Evolutionary conservation across 768 basidiomycete species (phyloP), one percentile per base, ranked within the genome.

Genomic region (Russula lepida): DNA sequence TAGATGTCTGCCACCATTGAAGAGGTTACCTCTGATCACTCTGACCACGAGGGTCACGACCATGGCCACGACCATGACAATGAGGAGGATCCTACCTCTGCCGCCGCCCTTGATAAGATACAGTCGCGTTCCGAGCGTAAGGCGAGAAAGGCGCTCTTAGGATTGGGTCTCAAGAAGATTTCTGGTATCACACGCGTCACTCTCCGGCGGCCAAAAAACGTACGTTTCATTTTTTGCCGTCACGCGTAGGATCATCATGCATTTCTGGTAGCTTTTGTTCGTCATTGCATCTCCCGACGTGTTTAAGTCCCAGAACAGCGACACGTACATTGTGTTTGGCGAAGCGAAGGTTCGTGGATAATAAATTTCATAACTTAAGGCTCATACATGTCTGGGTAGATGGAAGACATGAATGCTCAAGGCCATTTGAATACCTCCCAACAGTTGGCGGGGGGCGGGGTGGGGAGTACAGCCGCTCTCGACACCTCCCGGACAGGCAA

Each of bases 251-350:
- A 6, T 28, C 48, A 23, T 47, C 33, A 35, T 49, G 8, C 52
- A 50, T 27, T 21, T 25, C 19, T 11, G 12, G 23, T 68, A 92
- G 89, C 78, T 95, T 64, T 84, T 98, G 64, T 90, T 98, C 72
- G 95, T 98, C 62, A 82, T 99, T 68, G 84, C 91, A 56, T 79
- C 86, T 54, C 97, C 97, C 39, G 97, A 99, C 66, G 97, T 99
- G 56, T 99, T 90, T 86, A 98, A 98, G 81, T 93, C 91, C 53
- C 86, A 89, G 46, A 94, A 92, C 77, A 93, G 92, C 71, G 97
- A 99, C 76, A 92, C 89, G 76, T 98, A 99, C 81, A 92, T 99
- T 72, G 94, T 99, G 65, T 99, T 98, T 69, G 97, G 97, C 66
- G 97, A 98, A 80, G 95, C 91, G 58, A 93, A 93, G 84, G 88